phyloP scores from a whole-genome alignment of 2,329 filamentous ascomycete species.

The Juglanconis juglandina region DNA sequence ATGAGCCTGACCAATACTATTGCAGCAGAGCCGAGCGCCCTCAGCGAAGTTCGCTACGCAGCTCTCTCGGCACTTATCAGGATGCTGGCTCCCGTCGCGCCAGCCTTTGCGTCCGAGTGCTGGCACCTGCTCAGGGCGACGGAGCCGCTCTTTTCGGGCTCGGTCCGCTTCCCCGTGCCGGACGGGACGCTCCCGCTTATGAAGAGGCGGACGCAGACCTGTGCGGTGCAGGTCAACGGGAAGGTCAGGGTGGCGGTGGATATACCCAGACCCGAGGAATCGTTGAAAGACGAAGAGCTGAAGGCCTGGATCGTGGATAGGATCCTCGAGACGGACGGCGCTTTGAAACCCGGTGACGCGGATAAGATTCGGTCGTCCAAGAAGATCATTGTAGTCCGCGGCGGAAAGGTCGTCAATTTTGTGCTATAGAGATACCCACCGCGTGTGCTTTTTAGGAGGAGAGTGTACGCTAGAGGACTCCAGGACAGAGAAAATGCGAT shows the following conservation, averaged over 20 bases:
- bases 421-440: constrained; percentile 43
- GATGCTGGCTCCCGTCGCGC: constrained; percentile 75
- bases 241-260: constrained; percentile 67
- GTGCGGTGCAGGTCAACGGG: constrained; percentile 77
- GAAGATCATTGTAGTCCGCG: constrained; percentile 63
- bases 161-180: constrained; percentile 55
- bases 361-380: constrained; percentile 50
- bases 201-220: constrained; percentile 47
- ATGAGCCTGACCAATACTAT: constrained; percentile 76
- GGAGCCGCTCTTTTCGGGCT: constrained; percentile 37
- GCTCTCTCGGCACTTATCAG: constrained; percentile 58
- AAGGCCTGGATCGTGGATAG: constrained; percentile 59
- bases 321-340: constrained; percentile 61
- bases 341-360: constrained; percentile 49
- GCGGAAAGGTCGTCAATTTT: constrained; percentile 72
- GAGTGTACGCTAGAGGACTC: neutral
- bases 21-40: constrained; percentile 41
- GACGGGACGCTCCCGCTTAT: constrained; percentile 51
- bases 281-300: constrained; percentile 42
- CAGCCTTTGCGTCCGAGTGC: constrained; percentile 77
- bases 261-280: constrained; percentile 47
- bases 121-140: constrained; percentile 58
- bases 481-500: neutral
- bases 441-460: neutral
- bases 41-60: constrained; percentile 42